phyloP scores from a whole-genome alignment of 1,284 basidiomycete genomes.

The Moniliophthora roreri region DNA sequence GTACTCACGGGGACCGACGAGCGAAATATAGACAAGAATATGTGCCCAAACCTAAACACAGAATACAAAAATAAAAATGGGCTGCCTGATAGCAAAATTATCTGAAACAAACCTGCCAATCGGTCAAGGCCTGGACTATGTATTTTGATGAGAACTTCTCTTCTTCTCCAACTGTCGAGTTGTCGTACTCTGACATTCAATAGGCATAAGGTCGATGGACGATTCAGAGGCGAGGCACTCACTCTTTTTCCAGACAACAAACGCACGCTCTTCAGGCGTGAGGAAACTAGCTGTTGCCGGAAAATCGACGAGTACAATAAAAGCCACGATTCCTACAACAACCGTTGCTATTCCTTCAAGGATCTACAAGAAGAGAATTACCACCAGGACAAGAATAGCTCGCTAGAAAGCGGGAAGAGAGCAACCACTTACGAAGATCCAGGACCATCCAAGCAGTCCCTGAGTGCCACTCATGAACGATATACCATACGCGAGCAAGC shows the following conservation, averaged over 20 bases:
- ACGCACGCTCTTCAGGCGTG: constrained; percentile 58
- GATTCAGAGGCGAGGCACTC: constrained; percentile 13
- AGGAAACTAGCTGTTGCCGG: constrained; percentile 57
- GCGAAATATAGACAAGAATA: constrained; percentile 59
- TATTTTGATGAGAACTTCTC: constrained; percentile 57
- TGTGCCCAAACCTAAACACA: constrained; percentile 46
- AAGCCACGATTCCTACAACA: constrained; percentile 41
- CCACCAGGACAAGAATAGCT: background rate
- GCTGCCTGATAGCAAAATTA: background rate
- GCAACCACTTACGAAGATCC: constrained; percentile 45
- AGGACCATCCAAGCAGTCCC: constrained; percentile 45
- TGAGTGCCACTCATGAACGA: constrained; percentile 43
- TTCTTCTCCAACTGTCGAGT: constrained; percentile 65
- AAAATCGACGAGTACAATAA: constrained; percentile 57
- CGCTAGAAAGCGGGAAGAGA: background rate
- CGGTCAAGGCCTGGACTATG: constrained; percentile 50
- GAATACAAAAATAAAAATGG: background rate
- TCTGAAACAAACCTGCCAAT: constrained; percentile 57
- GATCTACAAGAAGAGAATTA: constrained; percentile 32
- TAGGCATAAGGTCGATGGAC: background rate
- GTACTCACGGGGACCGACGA: constrained; percentile 56
- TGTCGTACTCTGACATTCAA: constrained; percentile 51
- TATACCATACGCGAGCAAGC: constrained; percentile 45
- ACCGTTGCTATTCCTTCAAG: constrained; percentile 56
- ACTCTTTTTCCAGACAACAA: constrained; percentile 65